Evolutionary conservation across 2,329 filamentous ascomycete genomes (phyloP), one percentile per base, ranked within the genome.

Genomic region (Colletotrichum limetticola): DNA sequence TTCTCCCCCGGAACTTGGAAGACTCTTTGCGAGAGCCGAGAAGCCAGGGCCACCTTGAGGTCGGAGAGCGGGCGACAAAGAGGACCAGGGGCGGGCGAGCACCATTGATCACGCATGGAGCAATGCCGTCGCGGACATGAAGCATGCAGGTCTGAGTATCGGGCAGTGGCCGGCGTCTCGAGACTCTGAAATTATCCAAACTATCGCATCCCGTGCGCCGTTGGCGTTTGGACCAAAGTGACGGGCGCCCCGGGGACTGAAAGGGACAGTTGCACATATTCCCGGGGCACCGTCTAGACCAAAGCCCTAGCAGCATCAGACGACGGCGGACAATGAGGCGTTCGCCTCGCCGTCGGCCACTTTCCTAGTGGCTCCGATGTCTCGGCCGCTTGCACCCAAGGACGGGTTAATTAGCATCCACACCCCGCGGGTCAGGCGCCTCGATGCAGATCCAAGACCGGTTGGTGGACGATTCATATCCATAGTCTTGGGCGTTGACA

Each of bases 101-200:
- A 37, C 42, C 71, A 71, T 71, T 73, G 70, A 60, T 73, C 71
- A 61, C 64, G 71, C 66, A 37, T 55, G 22, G 55, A 57, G 66
- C 61, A 58, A 53, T 52, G 26, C 32, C 61, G 61, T 26, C 49
- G 46, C 49, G 32, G 63, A 62, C 60, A 68, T 63, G 70, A 69
- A 60, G 70, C 70, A 53, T 63, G 57, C 57, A 53, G 70, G 68
- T 74, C 63, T 57, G 71, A 72, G 68, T 52, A 74, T 67, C 62
- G 71, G 68, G 58, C 71, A 67, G 61, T 53, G 8, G 68, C 56
- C 67, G 62, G 68, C 62, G 57, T 66, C 61, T 53, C 56, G 66
- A 55, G 56, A 65, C 61, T 7, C 37, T 70, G 66, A 55, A 49
- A 65, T 49, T 7, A 35, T 65, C 49, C 46, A 61, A 70, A 65